These are phyloP conservation scores for Exophiala spinifera DNA, from an alignment of 2,329 filamentous ascomycete species.

Conservation along the genomic window DNA sequence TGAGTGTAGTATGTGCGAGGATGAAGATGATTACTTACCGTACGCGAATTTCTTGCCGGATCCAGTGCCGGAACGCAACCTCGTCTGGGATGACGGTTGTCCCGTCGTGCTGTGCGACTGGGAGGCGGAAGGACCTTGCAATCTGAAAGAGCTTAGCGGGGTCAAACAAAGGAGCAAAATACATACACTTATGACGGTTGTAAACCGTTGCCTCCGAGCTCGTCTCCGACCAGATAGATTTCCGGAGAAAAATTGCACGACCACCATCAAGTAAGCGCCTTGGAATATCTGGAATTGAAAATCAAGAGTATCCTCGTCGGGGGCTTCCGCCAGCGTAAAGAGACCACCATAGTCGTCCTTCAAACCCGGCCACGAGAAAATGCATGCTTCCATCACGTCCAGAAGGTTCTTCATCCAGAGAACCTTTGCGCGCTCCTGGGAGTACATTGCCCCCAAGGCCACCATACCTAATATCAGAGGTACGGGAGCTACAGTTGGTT, in stretches of 20 bases:
- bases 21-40: slow-evolving; percentile 32
- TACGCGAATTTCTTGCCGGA: slow-evolving; percentile 44
- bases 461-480: slow-evolving; percentile 41
- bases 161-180: background rate
- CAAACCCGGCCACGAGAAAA: slow-evolving; percentile 21
- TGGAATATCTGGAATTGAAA: slow-evolving; percentile 42
- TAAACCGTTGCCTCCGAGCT: slow-evolving; percentile 44
- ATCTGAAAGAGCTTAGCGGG: slow-evolving; percentile 31
- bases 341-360: slow-evolving; percentile 43
- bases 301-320: slow-evolving; percentile 33
- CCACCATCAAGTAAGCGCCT: slow-evolving; percentile 42
- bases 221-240: slow-evolving; percentile 39
- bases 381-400: slow-evolving; percentile 38
- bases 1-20: background rate
- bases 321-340: slow-evolving; percentile 31
- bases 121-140: slow-evolving; percentile 40
- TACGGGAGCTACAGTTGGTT: slow-evolving; percentile 37
- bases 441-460: slow-evolving; percentile 48
- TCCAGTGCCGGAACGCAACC: slow-evolving; percentile 35
- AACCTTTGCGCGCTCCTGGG: slow-evolving; percentile 25
- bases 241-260: slow-evolving; percentile 47
- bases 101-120: slow-evolving; percentile 37
- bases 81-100: slow-evolving; percentile 37
- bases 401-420: slow-evolving; percentile 22
- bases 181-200: slow-evolving; percentile 40